Evolutionary conservation across 1,139 yeast species (phyloP), one percentile per base, ranked within the genome.

Genomic region (Nakaseomyces bracarensis): DNA sequence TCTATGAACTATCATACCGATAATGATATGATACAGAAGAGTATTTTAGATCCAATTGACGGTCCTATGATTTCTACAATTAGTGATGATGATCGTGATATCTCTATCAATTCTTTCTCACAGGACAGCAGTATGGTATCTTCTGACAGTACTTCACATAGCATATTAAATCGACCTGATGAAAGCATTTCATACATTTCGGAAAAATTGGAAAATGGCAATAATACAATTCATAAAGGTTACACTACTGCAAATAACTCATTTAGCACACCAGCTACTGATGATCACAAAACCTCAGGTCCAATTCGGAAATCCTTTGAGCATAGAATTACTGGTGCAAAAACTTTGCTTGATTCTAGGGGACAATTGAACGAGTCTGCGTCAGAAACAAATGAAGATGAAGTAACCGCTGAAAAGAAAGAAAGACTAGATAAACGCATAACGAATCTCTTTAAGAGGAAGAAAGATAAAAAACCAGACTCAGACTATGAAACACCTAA

Each of bases 1-100:
- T 33, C 25, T 21, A 4, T 13, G 8, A 26, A 10, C 8, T 21
- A 4, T 7, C 26, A 20, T n/a, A 20, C 19, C 4, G 15, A 20
- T 8, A 16, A 33, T 9, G 26, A 21, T 4, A 20, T 5, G 4
- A 21, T 4, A 13, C 25, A 33, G 16, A 9, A 33, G 5, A 21
- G 36, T n/a, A 33, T 33, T n/a, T n/a, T 33, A 10, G 36, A 33
- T 13, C 40, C 11, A 41, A 16, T 30, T 30, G 44, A 15, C 47
- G 50, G 49, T 40, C 44, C 16, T 46, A 46, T 16, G 40, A 40
- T 19, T 41, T 35, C 29, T 30, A 41, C 29, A 19, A 34, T 27
- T 14, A 36, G 41, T 20, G 44, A 33, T 21, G 36, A 35, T 21
- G 41, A 37, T 36, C 42, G 38, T 13, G 23, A 40, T 23, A 13